Evolutionary conservation across 345 rosid species (phyloP).

Genomic region (Eucalyptus guilfoylei): DNA sequence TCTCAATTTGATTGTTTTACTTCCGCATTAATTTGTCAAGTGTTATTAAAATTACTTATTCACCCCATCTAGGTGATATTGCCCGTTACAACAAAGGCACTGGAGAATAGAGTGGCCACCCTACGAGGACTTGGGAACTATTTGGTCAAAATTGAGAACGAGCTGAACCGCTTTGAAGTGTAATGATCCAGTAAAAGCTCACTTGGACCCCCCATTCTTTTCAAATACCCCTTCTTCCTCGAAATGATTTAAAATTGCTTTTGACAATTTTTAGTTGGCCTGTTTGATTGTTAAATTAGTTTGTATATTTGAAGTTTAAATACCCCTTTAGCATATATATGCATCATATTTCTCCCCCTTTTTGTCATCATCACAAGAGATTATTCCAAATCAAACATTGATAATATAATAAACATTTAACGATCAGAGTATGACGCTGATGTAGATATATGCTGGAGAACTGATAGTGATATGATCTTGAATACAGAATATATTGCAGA

Average conservation of each 20-base stretch:
- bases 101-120: not conserved
- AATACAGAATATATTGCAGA: not conserved
- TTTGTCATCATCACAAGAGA: too few relatives aligned
- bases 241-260: not conserved
- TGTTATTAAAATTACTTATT: not conserved
- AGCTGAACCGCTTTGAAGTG: not conserved
- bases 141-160: not conserved
- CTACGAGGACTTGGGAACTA: not conserved
- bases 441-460: not conserved
- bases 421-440: too few relatives aligned
- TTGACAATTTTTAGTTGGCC: not conserved
- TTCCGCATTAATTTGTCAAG: not conserved
- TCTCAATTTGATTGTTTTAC: too few relatives aligned
- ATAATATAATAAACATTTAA: too few relatives aligned
- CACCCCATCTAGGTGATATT: not conserved
- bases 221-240: not conserved
- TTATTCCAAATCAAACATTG: too few relatives aligned
- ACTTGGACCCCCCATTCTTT: not conserved
- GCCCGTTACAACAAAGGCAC: not conserved
- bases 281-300: not conserved
- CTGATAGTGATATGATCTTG: not conserved
- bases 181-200: not conserved
- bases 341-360: too few relatives aligned
- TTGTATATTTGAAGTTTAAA: too few relatives aligned
- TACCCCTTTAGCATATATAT: not conserved